Evolutionary conservation across 2,329 filamentous ascomycete species (phyloP).

Genomic region (Penicillium occitanis): DNA sequence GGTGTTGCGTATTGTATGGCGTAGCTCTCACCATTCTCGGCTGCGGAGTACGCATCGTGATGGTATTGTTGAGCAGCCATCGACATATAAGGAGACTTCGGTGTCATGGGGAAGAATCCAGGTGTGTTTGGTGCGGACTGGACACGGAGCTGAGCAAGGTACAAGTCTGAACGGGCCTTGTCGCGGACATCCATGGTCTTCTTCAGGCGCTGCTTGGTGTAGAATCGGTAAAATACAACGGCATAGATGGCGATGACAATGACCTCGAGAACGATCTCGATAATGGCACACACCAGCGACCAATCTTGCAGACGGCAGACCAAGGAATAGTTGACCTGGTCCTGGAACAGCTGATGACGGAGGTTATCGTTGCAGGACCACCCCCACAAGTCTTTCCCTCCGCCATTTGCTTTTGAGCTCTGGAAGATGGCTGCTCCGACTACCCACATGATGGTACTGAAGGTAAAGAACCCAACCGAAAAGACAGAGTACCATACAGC

Average conservation of each 20-base stretch:
- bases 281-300: slow-evolving; percentile 93
- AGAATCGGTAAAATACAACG: slow-evolving; percentile 95
- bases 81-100: slow-evolving; percentile 49
- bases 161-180: slow-evolving; percentile 89
- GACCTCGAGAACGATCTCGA: slow-evolving; percentile 89
- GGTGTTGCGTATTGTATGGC: slow-evolving; percentile 59
- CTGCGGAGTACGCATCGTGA: slow-evolving; percentile 48
- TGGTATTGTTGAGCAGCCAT: slow-evolving; percentile 28
- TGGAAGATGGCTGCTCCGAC: slow-evolving; percentile 83
- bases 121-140: slow-evolving; percentile 96
- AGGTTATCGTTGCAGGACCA: slow-evolving; percentile 95
- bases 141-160: slow-evolving; percentile 78
- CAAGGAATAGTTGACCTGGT: slow-evolving; percentile 83
- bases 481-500: slow-evolving; percentile 95
- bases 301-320: slow-evolving; percentile 89
- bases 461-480: slow-evolving; percentile 87
- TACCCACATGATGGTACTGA: slow-evolving; percentile 90
- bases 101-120: slow-evolving; percentile 69
- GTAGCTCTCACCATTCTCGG: slow-evolving; percentile 53
- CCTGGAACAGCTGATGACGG: slow-evolving; percentile 70
- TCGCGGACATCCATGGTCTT: slow-evolving; percentile 97
- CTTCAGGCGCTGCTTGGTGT: slow-evolving; percentile 89
- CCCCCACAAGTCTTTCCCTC: slow-evolving; percentile 91
- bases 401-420: slow-evolving; percentile 67
- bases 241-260: slow-evolving; percentile 91